Evolutionary conservation across 306 rosid genomes (phyloP).

Genomic region (Cicer bijugum): DNA sequence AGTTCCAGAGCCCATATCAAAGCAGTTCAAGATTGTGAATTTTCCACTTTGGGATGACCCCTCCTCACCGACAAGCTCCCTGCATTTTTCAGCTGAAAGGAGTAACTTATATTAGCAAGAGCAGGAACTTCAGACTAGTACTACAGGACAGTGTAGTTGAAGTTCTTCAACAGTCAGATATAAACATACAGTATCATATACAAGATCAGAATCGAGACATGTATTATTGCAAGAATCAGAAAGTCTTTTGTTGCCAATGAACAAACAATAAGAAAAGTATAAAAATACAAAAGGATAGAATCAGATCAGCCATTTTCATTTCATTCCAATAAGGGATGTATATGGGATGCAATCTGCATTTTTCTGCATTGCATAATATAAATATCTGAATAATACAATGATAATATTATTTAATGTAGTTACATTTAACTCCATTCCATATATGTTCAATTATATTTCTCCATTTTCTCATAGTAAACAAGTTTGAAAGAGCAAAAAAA

Average conservation of each 20-base stretch:
- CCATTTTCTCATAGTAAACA: not conserved
- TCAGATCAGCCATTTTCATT: not conserved
- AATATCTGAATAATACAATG: not conserved
- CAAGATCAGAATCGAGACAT: not conserved
- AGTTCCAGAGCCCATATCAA: constrained; percentile 85
- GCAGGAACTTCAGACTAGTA: constrained; percentile 23
- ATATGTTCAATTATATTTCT: not conserved
- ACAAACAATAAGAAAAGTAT: not conserved
- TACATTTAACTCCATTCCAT: not conserved
- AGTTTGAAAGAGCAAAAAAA: not conserved
- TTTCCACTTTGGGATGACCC: constrained; percentile 83
- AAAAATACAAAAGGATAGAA: not conserved
- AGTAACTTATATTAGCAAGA: constrained; percentile 38
- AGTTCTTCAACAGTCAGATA: not conserved
- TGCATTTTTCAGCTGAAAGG: constrained; percentile 81
- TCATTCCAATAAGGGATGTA: not conserved
- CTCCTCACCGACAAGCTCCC: constrained; percentile 85
- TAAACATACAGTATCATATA: not conserved
- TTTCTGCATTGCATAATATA: not conserved
- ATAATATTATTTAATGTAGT: not conserved
- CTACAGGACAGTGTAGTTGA: not conserved
- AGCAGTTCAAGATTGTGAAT: constrained; percentile 72
- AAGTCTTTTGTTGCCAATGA: constrained; percentile 9
- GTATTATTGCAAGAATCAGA: not conserved
- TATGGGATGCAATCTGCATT: constrained; percentile 7